phyloP scores from a whole-genome alignment of 345 rosid species.

The Ceriops tagal region DNA sequence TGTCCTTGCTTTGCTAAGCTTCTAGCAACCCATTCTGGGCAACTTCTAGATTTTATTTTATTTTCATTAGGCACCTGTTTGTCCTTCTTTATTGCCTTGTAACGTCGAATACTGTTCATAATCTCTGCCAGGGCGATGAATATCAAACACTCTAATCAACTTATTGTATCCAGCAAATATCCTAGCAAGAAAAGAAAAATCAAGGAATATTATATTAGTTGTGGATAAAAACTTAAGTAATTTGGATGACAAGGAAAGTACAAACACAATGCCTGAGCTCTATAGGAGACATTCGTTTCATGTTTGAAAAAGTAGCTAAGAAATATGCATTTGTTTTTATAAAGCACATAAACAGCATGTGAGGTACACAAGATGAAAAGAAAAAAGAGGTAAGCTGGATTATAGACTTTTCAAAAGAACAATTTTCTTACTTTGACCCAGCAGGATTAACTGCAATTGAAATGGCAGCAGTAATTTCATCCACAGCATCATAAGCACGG shows the following conservation, averaged over 20 bases:
- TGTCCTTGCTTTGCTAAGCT: conserved; percentile 6
- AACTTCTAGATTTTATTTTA: background rate
- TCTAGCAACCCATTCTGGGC: background rate
- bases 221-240: background rate
- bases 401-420: background rate
- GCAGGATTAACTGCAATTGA: conserved; percentile 81
- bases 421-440: conserved; percentile 70
- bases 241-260: conserved; percentile 1
- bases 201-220: conserved; percentile 2
- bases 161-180: conserved; percentile 91
- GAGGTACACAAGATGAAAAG: background rate
- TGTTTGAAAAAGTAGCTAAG: background rate
- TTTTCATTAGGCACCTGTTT: conserved; percentile 50
- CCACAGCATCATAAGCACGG: conserved; percentile 93
- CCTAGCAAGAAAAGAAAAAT: conserved; percentile 41
- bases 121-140: conserved; percentile 98
- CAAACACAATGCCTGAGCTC: background rate
- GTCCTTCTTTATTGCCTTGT: conserved; percentile 88
- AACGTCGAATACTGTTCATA: conserved; percentile 63
- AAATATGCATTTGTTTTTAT: background rate
- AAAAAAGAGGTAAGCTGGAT: background rate
- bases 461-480: conserved; percentile 92
- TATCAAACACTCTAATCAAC: conserved; percentile 72
- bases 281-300: background rate
- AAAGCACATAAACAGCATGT: background rate